A percentile compares a stretch with the other conserved stretches of the same genome.
These are phyloP conservation scores for Fagus sylvatica DNA, from an alignment of 306 rosid genomes.

Conservation along the genomic window DNA sequence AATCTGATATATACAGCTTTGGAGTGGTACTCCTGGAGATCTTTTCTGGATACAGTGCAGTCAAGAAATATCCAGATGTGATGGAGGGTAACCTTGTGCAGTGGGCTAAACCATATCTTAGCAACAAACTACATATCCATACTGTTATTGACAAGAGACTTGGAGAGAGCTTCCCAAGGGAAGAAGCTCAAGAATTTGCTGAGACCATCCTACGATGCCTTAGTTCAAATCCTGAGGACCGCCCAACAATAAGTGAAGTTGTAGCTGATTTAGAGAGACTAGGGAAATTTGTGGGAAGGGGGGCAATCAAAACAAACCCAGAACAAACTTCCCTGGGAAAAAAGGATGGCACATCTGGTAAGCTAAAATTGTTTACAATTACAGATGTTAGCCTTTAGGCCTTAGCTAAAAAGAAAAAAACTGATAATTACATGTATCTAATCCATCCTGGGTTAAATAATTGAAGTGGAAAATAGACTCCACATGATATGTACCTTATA, in stretches of 20 bases:
- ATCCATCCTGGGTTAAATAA: not conserved
- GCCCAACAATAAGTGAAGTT: constrained; percentile 42
- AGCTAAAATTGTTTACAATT: too few species aligned
- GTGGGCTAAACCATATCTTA: constrained; percentile 35
- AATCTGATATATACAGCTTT: constrained; percentile 48
- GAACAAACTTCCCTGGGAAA: not conserved
- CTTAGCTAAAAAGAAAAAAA: not conserved
- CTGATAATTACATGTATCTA: not conserved
- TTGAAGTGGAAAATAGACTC: not conserved
- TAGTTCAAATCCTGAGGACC: constrained; percentile 9
- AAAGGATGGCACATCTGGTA: not conserved
- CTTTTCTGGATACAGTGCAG: constrained; percentile 32
- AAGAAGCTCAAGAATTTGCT: constrained; percentile 36
- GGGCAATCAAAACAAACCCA: not conserved
- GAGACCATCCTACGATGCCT: constrained; percentile 37
- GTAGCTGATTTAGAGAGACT: constrained; percentile 32
- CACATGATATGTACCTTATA: not conserved
- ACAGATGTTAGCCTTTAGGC: too few species aligned
- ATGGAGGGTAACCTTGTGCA: constrained; percentile 29
- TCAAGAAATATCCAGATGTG: constrained; percentile 37
- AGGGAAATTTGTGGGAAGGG: not conserved
- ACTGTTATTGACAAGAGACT: constrained; percentile 33
- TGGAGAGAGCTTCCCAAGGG: constrained; percentile 24
- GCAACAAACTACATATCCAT: constrained; percentile 15
- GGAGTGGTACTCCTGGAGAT: constrained; percentile 55